A percentile compares a stretch with the other conserved stretches of the same genome.
Conservation (phyloP, 2,329 filamentous ascomycete genomes). For the Scytalidium lignicola region DNA sequence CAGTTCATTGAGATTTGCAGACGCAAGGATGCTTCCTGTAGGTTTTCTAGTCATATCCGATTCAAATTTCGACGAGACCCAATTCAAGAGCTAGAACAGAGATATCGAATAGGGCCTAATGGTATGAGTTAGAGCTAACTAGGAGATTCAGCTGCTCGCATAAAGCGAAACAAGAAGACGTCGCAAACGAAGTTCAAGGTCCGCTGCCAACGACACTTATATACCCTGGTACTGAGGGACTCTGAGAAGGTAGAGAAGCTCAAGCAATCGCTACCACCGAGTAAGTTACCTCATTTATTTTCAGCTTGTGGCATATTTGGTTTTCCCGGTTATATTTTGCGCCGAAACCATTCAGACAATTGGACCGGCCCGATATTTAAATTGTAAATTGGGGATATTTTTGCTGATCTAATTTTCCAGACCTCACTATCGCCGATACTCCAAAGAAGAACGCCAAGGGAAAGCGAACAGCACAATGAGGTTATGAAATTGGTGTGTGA, state of each 20-base stretch:
- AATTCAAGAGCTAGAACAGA: background rate
- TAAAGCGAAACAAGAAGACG: conserved; percentile 91
- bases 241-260: conserved; percentile 99
- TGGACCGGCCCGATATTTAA: background rate
- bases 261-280: conserved; percentile 96
- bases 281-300: conserved; percentile 53
- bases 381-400: background rate
- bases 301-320: background rate
- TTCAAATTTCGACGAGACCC: background rate
- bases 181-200: conserved; percentile 99
- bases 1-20: conserved; percentile 99
- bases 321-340: conserved; percentile 47
- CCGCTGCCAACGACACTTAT: conserved; percentile 92
- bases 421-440: conserved; percentile 53
- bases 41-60: conserved; percentile 38
- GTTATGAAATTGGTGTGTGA: background rate
- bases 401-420: conserved; percentile 29
- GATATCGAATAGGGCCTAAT: background rate
- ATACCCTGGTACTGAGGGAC: conserved; percentile 98
- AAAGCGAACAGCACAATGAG: conserved; percentile 27
- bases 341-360: conserved; percentile 45
- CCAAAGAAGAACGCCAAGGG: conserved; percentile 54
- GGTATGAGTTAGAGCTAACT: conserved; percentile 10
- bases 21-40: conserved; percentile 99
- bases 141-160: conserved; percentile 64